A percentile compares a stretch with the other conserved stretches of the same genome.
Evolutionary conservation across 768 basidiomycete species (phyloP).

Genomic region (Panaeolus papilionaceus): DNA sequence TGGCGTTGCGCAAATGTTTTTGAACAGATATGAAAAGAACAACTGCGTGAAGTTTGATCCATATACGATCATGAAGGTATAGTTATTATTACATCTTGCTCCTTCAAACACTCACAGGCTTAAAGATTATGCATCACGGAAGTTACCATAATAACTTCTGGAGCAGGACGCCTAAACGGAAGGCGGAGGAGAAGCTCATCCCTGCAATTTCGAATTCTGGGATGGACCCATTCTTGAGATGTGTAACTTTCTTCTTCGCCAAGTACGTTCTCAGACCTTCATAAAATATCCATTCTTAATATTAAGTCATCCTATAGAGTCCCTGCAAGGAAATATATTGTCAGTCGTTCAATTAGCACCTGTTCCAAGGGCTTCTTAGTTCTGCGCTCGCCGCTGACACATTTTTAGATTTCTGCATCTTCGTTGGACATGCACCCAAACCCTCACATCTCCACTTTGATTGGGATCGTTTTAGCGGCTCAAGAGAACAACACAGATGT

Average conservation of each 20-base stretch:
- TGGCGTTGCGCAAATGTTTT: too few species aligned
- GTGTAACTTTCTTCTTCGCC: neutral
- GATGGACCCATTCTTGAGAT: neutral
- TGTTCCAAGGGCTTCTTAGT: neutral
- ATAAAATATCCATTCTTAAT: too few species aligned
- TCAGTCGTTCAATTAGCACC: neutral
- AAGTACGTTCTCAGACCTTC: too few species aligned
- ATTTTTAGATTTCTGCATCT: neutral
- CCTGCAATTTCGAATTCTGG: neutral
- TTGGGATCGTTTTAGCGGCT: neutral
- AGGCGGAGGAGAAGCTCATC: neutral
- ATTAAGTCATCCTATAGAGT: neutral
- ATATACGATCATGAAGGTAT: neutral
- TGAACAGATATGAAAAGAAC: too few species aligned
- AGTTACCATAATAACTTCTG: neutral
- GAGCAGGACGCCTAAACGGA: neutral
- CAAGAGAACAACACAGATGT: neutral
- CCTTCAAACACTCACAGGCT: neutral
- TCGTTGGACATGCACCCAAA: neutral
- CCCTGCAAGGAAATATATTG: neutral
- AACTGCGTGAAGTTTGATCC: neutral
- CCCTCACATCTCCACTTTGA: neutral
- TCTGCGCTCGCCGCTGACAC: neutral
- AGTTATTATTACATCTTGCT: neutral
- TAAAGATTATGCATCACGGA: neutral